These are phyloP conservation scores for Globisporangium abappressorium DNA, from an alignment of 352 stramenopile species.

Conservation along the genomic window DNA sequence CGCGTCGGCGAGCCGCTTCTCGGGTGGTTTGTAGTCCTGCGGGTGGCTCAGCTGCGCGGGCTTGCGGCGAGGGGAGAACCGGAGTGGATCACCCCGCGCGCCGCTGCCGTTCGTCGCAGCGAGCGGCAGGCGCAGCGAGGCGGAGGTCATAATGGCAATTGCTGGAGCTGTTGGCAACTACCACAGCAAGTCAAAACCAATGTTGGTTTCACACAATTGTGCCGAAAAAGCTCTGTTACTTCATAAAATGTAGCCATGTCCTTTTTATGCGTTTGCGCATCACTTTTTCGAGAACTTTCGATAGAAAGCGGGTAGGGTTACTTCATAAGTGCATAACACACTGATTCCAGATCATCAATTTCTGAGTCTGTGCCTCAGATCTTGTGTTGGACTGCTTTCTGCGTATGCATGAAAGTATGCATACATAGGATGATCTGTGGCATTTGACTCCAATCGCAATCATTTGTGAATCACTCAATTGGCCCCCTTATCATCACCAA, in stretches of 20 bases:
- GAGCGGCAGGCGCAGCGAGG: not conserved
- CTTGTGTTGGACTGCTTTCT: too few relatives aligned
- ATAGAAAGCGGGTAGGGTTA: not conserved
- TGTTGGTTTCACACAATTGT: not conserved
- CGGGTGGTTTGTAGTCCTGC: conserved; percentile 22
- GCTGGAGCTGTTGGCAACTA: not conserved
- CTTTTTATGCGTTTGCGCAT: not conserved
- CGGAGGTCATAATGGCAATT: not conserved
- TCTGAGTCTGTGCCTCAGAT: not conserved
- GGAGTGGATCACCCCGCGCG: not conserved
- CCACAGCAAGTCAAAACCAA: not conserved
- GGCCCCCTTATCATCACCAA: too few relatives aligned
- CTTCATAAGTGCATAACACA: too few relatives aligned
- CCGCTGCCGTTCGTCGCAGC: not conserved
- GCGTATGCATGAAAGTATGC: too few relatives aligned
- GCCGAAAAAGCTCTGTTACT: not conserved
- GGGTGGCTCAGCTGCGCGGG: not conserved
- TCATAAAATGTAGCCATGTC: not conserved
- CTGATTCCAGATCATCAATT: not conserved
- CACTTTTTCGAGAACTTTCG: not conserved
- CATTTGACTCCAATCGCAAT: not conserved
- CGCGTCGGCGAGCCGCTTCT: conserved; percentile 24
- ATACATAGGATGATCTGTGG: too few relatives aligned
- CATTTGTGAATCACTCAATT: not conserved
- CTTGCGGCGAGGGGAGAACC: conserved; percentile 5